phyloP scores from a whole-genome alignment of 495 filamentous ascomycete species.

The Polyplosphaeria fusca region DNA sequence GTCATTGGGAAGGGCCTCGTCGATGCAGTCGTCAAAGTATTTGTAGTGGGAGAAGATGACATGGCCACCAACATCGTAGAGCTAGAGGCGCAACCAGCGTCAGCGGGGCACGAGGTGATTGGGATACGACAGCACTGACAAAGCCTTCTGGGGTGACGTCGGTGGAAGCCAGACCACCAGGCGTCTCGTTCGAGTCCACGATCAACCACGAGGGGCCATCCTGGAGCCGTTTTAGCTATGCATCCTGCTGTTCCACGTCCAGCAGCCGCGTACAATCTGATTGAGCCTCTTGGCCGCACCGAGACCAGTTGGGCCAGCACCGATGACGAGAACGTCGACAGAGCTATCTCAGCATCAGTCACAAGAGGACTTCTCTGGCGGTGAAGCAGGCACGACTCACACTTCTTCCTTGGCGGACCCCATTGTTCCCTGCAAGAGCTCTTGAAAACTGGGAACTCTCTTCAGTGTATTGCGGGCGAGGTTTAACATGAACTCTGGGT shows the following conservation, averaged over 20 bases:
- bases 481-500: constrained; percentile 29
- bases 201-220: constrained; percentile 93
- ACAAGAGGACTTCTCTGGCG: neutral
- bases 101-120: constrained; percentile 5
- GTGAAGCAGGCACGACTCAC: constrained; percentile 37
- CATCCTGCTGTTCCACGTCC: neutral
- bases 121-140: constrained; percentile 59
- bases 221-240: constrained; percentile 44
- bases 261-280: constrained; percentile 69
- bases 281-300: constrained; percentile 97
- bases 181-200: constrained; percentile 86
- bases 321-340: constrained; percentile 97
- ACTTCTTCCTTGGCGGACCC: constrained; percentile 49
- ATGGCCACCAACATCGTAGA: constrained; percentile 98
- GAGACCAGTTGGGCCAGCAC: constrained; percentile 92
- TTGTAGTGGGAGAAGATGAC: constrained; percentile 99
- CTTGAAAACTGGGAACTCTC: constrained; percentile 59
- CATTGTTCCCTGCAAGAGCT: constrained; percentile 59
- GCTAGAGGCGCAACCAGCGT: constrained; percentile 50
- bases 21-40: constrained; percentile 98
- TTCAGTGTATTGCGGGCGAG: constrained; percentile 44
- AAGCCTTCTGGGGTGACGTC: constrained; percentile 96
- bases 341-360: constrained; percentile 51
- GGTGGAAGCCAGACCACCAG: constrained; percentile 94
- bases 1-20: constrained; percentile 89